Evolutionary conservation across 768 basidiomycete species (phyloP).

Genomic region (Rhodotorula babjevae): DNA sequence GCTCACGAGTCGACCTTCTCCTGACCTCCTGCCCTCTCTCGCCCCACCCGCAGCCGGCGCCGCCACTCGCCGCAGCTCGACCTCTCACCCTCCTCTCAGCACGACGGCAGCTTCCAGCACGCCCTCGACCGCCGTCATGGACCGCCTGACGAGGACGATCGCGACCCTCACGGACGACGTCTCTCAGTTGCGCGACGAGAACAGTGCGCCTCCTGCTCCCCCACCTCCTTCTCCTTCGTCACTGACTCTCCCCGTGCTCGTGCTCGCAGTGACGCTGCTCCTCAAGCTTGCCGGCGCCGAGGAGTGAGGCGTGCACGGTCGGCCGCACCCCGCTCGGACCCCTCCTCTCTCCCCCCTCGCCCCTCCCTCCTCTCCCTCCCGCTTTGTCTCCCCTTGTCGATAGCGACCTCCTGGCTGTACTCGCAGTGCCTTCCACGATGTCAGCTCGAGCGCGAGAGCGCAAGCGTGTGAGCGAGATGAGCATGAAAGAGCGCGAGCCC

Average conservation of each 20-base stretch:
- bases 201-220: conserved; percentile 5
- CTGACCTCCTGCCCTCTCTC: too few species aligned
- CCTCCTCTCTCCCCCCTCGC: too few species aligned
- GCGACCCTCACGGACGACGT: conserved; percentile 1
- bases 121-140: neutral
- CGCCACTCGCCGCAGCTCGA: too few species aligned
- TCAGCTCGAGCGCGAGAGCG: too few species aligned
- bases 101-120: neutral
- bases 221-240: neutral
- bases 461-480: too few species aligned
- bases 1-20: neutral
- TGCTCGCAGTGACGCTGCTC: neutral
- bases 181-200: neutral
- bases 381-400: too few species aligned
- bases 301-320: neutral
- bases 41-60: too few species aligned
- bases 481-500: too few species aligned
- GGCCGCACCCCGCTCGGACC: too few species aligned
- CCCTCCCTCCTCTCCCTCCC: too few species aligned
- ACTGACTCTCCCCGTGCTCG: neutral
- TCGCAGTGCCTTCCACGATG: too few species aligned
- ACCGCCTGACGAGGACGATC: neutral
- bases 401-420: too few species aligned
- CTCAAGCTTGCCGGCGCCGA: conserved; percentile 13
- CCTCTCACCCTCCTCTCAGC: neutral